Evolutionary conservation across 208 protist species (phyloP), one percentile per base, ranked within the genome.

Genomic region (Naegleria lovaniensis): DNA sequence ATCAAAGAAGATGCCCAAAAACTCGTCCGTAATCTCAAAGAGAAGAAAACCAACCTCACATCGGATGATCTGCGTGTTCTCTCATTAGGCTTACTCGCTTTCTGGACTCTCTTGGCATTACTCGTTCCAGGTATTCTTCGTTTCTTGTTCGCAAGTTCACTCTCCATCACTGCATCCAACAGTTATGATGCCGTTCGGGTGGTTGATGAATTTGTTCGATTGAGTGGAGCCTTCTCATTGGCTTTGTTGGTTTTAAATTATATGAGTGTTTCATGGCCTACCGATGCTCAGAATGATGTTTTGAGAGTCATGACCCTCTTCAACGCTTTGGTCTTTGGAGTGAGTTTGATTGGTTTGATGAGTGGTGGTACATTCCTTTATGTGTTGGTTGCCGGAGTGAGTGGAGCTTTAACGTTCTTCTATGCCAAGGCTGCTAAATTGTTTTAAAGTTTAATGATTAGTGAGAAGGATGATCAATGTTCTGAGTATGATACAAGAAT

Each of bases 141-240:
- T 29, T 67, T 67, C 22, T 29, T 94, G 98, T 90, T 39, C 98
- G 96, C 38, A 96, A 94, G 84, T 97, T 97, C 93, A 98, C 96
- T 91, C 98, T 98, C 55, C 22, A 29, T 67, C 55, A 29, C 55
- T 3, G 19, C 22, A 29, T 67, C 55, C 1, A 13, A 39, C 33
- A 39, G 33, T 39, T 83, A 83, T 39, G 33, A n/a, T 83, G 13
- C 25, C 4, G 75, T 83, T 15, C 19, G 75, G 5, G n/a, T 83
- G 4, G 75, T 83, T n/a, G 75, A 83, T 39, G 75, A 83, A 83
- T 39, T 40, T n/a, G 33, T 83, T 5, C 0, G 75, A 40, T 83
- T 83, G n/a, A 40, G n/a, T 83, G 75, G 75, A 40, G 13, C 9
- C 9, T 83, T 83, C 5, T 38, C n/a, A 38, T n/a, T 83, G 19